Conservation (phyloP, 2,329 filamentous ascomycete genomes). For the Leptographium wingfieldii region DNA sequence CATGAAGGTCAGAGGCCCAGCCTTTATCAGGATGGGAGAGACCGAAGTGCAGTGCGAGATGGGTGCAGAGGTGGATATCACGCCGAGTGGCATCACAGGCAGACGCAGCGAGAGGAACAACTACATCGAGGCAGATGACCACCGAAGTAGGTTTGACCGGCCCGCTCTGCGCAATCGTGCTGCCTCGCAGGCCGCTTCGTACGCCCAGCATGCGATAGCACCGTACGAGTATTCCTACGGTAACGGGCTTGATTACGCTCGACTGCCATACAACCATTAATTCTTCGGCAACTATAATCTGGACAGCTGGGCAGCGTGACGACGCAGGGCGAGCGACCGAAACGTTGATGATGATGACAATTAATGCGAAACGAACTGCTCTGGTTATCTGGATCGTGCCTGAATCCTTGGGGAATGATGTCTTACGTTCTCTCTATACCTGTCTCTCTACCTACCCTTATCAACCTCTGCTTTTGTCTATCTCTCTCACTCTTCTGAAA, state of each 20-base stretch:
- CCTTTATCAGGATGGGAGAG: constrained; percentile 42
- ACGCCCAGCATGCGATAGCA: constrained; percentile 16
- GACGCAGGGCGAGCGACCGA: neutral
- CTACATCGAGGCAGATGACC: constrained; percentile 38
- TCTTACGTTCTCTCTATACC: neutral
- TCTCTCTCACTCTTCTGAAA: neutral
- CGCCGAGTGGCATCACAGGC: constrained; percentile 18
- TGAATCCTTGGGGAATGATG: neutral
- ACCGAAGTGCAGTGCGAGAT: constrained; percentile 46
- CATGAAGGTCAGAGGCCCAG: constrained; percentile 44
- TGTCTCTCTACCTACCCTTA: neutral
- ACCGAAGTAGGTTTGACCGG: constrained; percentile 30
- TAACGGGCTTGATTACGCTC: constrained; percentile 5
- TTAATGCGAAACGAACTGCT: constrained; percentile 3
- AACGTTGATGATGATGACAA: constrained; percentile 3
- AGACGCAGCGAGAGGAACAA: constrained; percentile 35
- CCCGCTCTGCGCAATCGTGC: constrained; percentile 32
- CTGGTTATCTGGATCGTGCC: neutral
- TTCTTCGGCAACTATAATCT: neutral
- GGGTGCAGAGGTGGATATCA: constrained; percentile 48
- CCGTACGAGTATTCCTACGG: constrained; percentile 13
- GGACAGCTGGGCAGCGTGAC: neutral
- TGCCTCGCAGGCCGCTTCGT: constrained; percentile 38
- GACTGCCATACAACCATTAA: neutral
- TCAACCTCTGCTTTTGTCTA: no score